Base-by-base conservation (phyloP, 306 rosid genomes). In the Cucurbita ficifolia region DNA sequence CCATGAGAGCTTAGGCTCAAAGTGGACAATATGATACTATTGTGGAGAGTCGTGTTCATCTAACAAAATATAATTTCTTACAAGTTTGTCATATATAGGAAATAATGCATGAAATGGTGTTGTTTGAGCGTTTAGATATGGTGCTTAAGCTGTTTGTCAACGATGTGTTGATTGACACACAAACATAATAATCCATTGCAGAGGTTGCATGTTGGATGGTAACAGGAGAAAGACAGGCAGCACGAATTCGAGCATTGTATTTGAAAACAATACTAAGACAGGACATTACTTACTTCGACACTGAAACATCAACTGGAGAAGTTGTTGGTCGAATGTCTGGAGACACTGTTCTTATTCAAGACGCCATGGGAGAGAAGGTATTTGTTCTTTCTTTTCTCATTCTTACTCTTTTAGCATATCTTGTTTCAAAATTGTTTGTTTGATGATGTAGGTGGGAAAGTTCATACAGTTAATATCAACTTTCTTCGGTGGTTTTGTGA, bases 191-290 rank as follows among this genome's bases (percentile, higher is more conserved):
- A 10, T 53, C 48, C 42, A 63, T 10, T 57, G 79, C 76, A 93
- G 97, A 93, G 94, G 96, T 93, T 54, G 4, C 98, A n/a, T 83
- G 92, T 75, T 93, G 97, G 98, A 87, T 87, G 88, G 92, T 93
- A 35, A 88, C 96, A 0, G 97, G 97, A 69, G 98, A 90, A 76
- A 88, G 98, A 77, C 98, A 93, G 48, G 96, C 97, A 0, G 60
- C 94, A 4, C 63, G 97, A 10, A 90, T 93, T 62, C 87, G 98
- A 39, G 77, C 89, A 19, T 73, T 88, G 83, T 93, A 93, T 85
- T 83, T 93, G 83, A 84, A 86, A 79, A 86, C 93, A 11, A 93
- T 90, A 68, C 64, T 90, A 1, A 82, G 92, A 60, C 98, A 93
- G 19, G 98, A 93, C 70, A 87, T 93, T 81, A 87, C 85, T 21